Evolutionary conservation across 2,329 filamentous ascomycete genomes (phyloP).

Genomic region (Fusarium chlamydosporum): DNA sequence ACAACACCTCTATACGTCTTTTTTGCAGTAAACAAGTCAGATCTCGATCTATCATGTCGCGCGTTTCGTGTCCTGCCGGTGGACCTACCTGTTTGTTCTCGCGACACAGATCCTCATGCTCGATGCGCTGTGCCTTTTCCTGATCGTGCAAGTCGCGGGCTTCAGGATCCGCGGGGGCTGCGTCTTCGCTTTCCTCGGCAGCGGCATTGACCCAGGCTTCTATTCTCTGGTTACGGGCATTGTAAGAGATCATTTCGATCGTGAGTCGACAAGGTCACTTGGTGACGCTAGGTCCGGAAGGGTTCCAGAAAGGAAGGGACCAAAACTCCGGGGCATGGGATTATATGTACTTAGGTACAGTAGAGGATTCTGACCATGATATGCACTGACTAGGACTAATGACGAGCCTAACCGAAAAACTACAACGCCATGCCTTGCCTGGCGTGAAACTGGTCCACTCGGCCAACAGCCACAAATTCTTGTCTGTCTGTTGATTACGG

Average conservation of each 20-base stretch:
- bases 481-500: slow-evolving; percentile 33
- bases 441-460: slow-evolving; percentile 42
- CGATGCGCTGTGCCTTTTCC: slow-evolving; percentile 51
- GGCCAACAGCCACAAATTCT: slow-evolving; percentile 46
- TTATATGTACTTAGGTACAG: slow-evolving; percentile 43
- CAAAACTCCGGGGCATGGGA: slow-evolving; percentile 37
- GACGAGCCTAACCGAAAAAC: slow-evolving; percentile 39
- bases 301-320: slow-evolving; percentile 22
- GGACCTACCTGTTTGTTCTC: slow-evolving; percentile 50
- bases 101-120: slow-evolving; percentile 50
- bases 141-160: slow-evolving; percentile 50
- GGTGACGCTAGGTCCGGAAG: slow-evolving; percentile 42
- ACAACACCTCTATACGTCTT: slow-evolving; percentile 51
- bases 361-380: slow-evolving; percentile 1
- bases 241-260: slow-evolving; percentile 47
- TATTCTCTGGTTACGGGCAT: slow-evolving; percentile 49
- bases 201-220: slow-evolving; percentile 45
- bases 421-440: slow-evolving; percentile 44
- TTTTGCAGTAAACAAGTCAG: slow-evolving; percentile 20
- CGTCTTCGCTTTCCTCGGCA: slow-evolving; percentile 46
- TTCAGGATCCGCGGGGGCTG: slow-evolving; percentile 46
- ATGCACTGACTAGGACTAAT: slow-evolving; percentile 37
- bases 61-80: slow-evolving; percentile 6
- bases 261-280: slow-evolving; percentile 39
- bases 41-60: slow-evolving; percentile 6